These are phyloP conservation scores for Wickerhamomyces alni DNA, from an alignment of 805 yeast species.

Conservation along the genomic window DNA sequence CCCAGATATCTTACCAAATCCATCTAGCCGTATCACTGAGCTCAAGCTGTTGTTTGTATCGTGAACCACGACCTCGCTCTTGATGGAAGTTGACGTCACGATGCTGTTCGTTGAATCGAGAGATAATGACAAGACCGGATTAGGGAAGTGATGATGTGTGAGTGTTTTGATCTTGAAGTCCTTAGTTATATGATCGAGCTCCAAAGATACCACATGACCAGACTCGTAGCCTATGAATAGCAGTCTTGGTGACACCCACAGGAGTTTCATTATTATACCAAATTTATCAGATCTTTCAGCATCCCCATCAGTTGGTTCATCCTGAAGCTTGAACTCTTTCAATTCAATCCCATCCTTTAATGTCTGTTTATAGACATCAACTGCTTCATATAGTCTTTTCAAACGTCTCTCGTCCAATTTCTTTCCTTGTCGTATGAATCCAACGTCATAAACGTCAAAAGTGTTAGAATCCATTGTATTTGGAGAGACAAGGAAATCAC, in stretches of 20 bases:
- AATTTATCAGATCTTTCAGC: slow-evolving; percentile 28
- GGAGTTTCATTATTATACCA: slow-evolving; percentile 65
- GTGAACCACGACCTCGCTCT: slow-evolving; percentile 33
- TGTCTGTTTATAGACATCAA: slow-evolving; percentile 14
- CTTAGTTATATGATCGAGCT: slow-evolving; percentile 13
- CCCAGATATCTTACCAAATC: slow-evolving; percentile 34
- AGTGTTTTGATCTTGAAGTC: slow-evolving; percentile 10
- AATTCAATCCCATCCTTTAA: slow-evolving; percentile 10
- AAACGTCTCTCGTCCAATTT: slow-evolving; percentile 12
- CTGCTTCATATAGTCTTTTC: slow-evolving; percentile 20
- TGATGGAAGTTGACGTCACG: slow-evolving; percentile 42
- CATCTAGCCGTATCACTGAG: slow-evolving; percentile 9
- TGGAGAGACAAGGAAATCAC: slow-evolving; percentile 44
- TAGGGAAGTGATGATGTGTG: slow-evolving; percentile 37
- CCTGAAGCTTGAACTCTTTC: slow-evolving; percentile 12
- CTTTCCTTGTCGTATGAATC: slow-evolving; percentile 11
- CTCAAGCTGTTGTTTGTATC: slow-evolving; percentile 1
- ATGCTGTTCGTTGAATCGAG: slow-evolving; percentile 20
- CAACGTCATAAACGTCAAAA: slow-evolving; percentile 53
- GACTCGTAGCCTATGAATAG: slow-evolving; percentile 66
- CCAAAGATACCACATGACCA: slow-evolving; percentile 45
- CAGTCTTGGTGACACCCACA: slow-evolving; percentile 27
- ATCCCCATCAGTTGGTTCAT: slow-evolving; percentile 6
- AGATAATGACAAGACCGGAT: slow-evolving; percentile 45
- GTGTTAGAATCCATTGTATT: slow-evolving; percentile 57